These are phyloP conservation scores for Saccharum spontaneum DNA, from an alignment of 176 grass and related monocot species.

Conservation along the genomic window DNA sequence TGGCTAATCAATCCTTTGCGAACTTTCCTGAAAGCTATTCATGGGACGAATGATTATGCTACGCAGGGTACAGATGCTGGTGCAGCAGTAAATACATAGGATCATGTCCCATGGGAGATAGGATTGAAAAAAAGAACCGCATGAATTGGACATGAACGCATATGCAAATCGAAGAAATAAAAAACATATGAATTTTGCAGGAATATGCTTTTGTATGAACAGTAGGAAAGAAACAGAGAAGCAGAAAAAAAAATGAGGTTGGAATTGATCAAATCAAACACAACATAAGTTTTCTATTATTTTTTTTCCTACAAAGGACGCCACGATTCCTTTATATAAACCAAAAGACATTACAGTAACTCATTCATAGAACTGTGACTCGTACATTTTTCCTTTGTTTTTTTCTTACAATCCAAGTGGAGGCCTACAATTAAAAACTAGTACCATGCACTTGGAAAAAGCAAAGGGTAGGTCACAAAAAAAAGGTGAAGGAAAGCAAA, in stretches of 20 bases:
- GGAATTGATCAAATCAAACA: no score
- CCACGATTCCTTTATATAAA: no score
- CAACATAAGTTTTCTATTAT: no score
- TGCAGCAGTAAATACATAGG: not conserved
- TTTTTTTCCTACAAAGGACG: no score
- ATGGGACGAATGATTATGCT: not conserved
- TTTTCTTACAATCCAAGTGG: not conserved
- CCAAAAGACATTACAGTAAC: no score
- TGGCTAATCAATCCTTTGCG: not conserved
- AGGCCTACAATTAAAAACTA: not conserved
- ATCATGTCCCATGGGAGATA: not conserved
- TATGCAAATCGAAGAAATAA: not conserved
- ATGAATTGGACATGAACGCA: not conserved
- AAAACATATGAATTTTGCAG: no score
- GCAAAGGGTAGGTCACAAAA: not conserved
- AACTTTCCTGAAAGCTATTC: not conserved
- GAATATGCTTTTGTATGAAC: no score
- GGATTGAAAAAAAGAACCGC: not conserved
- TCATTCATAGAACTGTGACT: no score
- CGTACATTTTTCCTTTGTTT: no score
- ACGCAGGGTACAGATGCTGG: not conserved
- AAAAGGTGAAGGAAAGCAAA: not conserved
- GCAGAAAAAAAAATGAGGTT: no score
- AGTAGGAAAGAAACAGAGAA: no score
- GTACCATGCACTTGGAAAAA: not conserved